phyloP scores from a whole-genome alignment of 2,329 filamentous ascomycete species.

The Grosmannia huntii region DNA sequence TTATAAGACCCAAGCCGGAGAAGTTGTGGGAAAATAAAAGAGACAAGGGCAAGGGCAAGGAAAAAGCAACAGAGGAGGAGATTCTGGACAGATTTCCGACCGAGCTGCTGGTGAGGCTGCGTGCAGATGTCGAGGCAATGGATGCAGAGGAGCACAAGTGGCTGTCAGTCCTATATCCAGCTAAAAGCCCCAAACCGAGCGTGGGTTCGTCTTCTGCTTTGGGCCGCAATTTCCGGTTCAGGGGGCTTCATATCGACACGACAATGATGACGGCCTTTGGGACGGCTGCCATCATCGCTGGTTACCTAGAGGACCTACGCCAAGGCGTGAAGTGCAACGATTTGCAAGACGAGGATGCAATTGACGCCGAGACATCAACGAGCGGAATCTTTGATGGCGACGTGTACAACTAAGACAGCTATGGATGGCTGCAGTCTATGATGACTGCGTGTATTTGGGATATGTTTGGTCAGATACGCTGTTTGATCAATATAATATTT shows the following conservation, averaged over 20 bases:
- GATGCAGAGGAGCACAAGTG: not conserved
- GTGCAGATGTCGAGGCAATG: not conserved
- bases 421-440: no score
- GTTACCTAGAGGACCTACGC: no score
- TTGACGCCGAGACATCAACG: no score
- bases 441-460: no score
- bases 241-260: not conserved
- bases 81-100: not conserved
- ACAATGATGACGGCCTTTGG: not conserved
- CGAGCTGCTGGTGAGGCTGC: not conserved
- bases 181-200: not conserved
- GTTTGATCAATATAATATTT: no score
- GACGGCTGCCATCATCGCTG: not conserved
- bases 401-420: no score
- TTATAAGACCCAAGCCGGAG: not conserved
- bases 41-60: not conserved
- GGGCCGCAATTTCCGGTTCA: not conserved
- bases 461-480: no score
- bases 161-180: not conserved
- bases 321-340: no score
- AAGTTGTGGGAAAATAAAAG: no score
- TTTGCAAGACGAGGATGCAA: no score
- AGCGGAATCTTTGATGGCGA: no score
- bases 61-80: not conserved
- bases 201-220: not conserved